Percentiles rank a stretch among this genome's conserved stretches.
phyloP scores from a whole-genome alignment of 306 rosid species.

The Heteromeles arbutifolia region DNA sequence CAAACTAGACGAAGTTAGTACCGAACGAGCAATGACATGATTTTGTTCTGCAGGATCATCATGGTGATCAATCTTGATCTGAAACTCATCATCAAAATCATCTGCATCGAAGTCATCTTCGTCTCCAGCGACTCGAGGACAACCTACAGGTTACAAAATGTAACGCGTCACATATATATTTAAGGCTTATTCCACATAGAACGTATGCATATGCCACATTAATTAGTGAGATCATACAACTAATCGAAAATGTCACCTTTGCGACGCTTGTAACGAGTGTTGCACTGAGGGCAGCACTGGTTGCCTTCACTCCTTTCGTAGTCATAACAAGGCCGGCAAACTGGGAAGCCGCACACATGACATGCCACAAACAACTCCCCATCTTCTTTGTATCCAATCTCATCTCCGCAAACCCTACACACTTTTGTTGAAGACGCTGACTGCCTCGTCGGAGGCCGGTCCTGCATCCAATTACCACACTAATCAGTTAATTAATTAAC shows the following conservation, averaged over 20 bases:
- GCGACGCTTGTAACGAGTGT: conserved; percentile 79
- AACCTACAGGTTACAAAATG: conserved; percentile 33
- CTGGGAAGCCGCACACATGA: conserved; percentile 77
- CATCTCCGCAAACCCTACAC: conserved; percentile 86
- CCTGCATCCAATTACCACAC: conserved; percentile 22
- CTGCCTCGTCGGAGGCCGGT: conserved; percentile 33
- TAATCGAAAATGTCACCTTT: conserved; percentile 29
- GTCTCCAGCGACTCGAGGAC: conserved; percentile 82
- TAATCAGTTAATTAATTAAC: neutral
- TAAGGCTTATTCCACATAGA: neutral
- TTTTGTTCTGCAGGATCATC: conserved; percentile 16
- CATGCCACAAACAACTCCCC: conserved; percentile 82
- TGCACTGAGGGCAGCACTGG: conserved; percentile 88
- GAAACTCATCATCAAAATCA: conserved; percentile 87
- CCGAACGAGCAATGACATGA: conserved; percentile 35
- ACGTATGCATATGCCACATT: neutral
- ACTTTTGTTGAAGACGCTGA: conserved; percentile 24
- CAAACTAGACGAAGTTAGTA: conserved; percentile 8
- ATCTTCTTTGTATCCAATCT: conserved; percentile 61
- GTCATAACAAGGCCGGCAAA: conserved; percentile 82
- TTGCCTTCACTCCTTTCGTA: conserved; percentile 93
- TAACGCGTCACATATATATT: neutral
- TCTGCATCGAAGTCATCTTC: conserved; percentile 77
- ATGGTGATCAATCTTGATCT: conserved; percentile 35
- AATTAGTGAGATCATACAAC: neutral